These are phyloP conservation scores for Williopsis jadinii DNA, from an alignment of 1,139 yeast genomes.

Conservation along the genomic window DNA sequence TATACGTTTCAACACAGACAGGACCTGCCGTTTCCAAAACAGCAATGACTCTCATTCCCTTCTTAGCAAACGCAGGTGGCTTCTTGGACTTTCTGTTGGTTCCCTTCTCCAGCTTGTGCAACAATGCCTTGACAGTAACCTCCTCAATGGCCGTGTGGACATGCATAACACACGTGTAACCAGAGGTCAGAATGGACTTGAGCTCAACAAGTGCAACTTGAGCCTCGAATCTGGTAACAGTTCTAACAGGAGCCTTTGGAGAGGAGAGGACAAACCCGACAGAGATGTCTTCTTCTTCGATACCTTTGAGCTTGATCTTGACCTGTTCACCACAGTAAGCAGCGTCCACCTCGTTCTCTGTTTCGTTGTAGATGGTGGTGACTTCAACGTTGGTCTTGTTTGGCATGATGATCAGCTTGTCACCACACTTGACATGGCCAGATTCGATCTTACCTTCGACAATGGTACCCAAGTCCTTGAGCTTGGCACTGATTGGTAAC, in stretches of 20 bases:
- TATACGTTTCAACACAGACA: conserved; percentile 89
- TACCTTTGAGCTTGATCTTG: conserved; percentile 84
- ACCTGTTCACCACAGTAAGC: conserved; percentile 98
- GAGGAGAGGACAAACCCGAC: conserved; percentile 90
- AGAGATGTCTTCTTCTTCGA: conserved; percentile 93
- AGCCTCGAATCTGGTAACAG: conserved; percentile 88
- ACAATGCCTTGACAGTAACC: conserved; percentile 70
- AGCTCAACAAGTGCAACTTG: conserved; percentile 96
- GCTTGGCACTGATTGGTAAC: conserved; percentile 92
- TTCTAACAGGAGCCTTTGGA: conserved; percentile 79
- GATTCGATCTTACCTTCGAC: conserved; percentile 98
- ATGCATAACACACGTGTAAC: conserved; percentile 97
- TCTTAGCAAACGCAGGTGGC: conserved; percentile 97
- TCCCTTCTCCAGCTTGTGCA: conserved; percentile 93
- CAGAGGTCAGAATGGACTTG: conserved; percentile 87
- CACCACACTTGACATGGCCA: conserved; percentile 83
- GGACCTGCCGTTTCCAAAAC: conserved; percentile 78
- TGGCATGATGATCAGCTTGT: conserved; percentile 82
- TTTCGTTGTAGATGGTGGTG: conserved; percentile 81
- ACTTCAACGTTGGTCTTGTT: conserved; percentile 80
- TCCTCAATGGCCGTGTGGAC: conserved; percentile 98
- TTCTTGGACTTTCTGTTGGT: conserved; percentile 94
- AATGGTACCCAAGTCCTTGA: conserved; percentile 94
- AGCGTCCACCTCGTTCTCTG: conserved; percentile 87
- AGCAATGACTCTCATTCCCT: conserved; percentile 98